phyloP scores from a whole-genome alignment of 2,329 filamentous ascomycete genomes.

The Aphanoascus verrucosus region DNA sequence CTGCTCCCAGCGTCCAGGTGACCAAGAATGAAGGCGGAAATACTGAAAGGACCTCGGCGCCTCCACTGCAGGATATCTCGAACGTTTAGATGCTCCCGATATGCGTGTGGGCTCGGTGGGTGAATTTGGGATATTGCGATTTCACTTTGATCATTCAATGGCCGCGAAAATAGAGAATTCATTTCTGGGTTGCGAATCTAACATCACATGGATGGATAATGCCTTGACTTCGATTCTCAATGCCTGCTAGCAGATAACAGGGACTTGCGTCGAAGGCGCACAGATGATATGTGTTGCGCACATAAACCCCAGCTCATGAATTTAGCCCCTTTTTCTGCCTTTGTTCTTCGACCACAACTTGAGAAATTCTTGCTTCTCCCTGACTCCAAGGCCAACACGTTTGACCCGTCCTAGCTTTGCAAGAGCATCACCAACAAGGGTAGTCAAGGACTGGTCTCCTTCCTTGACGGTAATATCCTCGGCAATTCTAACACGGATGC shows the following conservation, averaged over 20 bases:
- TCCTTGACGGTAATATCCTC: conserved; percentile 47
- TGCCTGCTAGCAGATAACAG: too few relatives aligned
- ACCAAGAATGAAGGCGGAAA: background rate
- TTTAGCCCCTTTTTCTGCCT: background rate
- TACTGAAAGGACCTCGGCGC: background rate
- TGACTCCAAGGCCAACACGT: conserved; percentile 70
- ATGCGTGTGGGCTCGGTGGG: background rate
- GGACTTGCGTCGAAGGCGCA: background rate
- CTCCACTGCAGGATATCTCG: too few relatives aligned
- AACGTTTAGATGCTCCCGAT: too few relatives aligned
- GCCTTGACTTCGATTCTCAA: too few relatives aligned
- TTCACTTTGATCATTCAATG: too few relatives aligned
- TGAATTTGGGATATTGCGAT: background rate
- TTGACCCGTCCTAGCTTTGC: conserved; percentile 82
- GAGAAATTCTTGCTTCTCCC: conserved; percentile 75
- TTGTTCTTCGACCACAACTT: conserved; percentile 46
- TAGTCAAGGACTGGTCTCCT: conserved; percentile 61
- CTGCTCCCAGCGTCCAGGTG: too few relatives aligned
- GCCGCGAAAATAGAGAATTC: too few relatives aligned
- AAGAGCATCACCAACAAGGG: conserved; percentile 71
- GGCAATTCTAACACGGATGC: conserved; percentile 81
- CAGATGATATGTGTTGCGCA: background rate
- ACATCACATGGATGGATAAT: too few relatives aligned
- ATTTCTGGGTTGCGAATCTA: too few relatives aligned
- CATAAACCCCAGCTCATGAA: background rate